A percentile compares a stretch with the other conserved stretches of the same genome.
Conservation (phyloP, 176 grass and related monocot species). For the Triticum timopheevii region DNA sequence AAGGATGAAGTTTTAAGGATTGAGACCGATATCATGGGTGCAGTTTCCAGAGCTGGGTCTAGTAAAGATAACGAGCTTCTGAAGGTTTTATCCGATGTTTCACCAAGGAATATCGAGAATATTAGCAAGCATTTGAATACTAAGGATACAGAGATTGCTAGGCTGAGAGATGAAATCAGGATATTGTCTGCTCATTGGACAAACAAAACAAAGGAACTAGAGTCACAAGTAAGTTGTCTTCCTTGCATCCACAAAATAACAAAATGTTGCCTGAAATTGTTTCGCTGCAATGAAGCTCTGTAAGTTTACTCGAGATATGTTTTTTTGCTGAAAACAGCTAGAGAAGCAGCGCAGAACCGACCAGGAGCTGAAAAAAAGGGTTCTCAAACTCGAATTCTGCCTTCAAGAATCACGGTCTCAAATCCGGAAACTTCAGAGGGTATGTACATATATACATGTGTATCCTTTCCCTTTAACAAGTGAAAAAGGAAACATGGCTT, state of each 20-base stretch:
- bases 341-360: conserved; percentile 77
- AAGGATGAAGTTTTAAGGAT: conserved; percentile 71
- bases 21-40: conserved; percentile 63
- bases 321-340: conserved; percentile 50
- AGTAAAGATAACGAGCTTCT: conserved; percentile 67
- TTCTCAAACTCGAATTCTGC: conserved; percentile 97
- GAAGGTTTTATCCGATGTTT: conserved; percentile 73
- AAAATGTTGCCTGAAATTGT: neutral
- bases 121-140: conserved; percentile 67
- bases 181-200: conserved; percentile 84
- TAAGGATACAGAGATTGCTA: conserved; percentile 74
- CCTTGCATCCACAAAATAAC: neutral
- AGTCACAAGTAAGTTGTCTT: conserved; percentile 57
- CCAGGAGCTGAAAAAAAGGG: conserved; percentile 86
- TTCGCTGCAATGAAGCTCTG: neutral
- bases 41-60: conserved; percentile 58
- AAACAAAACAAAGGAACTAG: conserved; percentile 78
- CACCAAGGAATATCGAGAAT: conserved; percentile 79
- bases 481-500: conserved; percentile 4
- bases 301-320: conserved; percentile 2
- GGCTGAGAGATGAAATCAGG: conserved; percentile 88
- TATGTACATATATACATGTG: conserved; percentile 23
- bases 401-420: conserved; percentile 92
- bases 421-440: conserved; percentile 85
- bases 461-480: neutral